Evolutionary conservation across 805 yeast species (phyloP).

Genomic region (Schwanniomyces vanrijiae): DNA sequence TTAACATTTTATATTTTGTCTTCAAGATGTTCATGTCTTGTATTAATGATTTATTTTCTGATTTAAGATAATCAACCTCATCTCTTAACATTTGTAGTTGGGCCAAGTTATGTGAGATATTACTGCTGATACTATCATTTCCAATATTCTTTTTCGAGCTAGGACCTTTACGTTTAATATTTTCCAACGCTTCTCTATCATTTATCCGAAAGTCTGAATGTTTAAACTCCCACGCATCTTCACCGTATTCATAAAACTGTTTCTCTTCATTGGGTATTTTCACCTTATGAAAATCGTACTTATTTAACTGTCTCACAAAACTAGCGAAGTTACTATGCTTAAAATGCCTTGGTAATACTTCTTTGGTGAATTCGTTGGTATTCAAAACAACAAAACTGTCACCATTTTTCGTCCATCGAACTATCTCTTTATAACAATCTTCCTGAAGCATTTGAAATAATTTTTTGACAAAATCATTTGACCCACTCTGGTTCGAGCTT

Average conservation of each 20-base stretch:
- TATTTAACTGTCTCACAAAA: constrained; percentile 93
- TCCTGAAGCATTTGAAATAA: constrained; percentile 83
- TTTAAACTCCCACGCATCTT: constrained; percentile 90
- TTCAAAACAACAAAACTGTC: constrained; percentile 87
- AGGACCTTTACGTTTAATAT: constrained; percentile 83
- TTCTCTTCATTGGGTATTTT: constrained; percentile 68
- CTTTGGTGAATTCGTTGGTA: constrained; percentile 86
- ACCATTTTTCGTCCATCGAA: constrained; percentile 84
- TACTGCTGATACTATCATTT: background rate
- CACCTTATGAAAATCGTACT: constrained; percentile 96
- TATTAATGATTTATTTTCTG: constrained; percentile 30
- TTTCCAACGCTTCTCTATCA: constrained; percentile 77
- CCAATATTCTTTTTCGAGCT: constrained; percentile 42
- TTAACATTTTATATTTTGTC: constrained; percentile 61
- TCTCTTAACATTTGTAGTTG: constrained; percentile 25
- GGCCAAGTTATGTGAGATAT: constrained; percentile 5
- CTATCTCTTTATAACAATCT: constrained; percentile 70
- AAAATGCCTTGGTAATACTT: constrained; percentile 87
- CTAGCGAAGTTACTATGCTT: constrained; percentile 95
- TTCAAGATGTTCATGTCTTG: constrained; percentile 42
- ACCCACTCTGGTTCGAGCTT: constrained; percentile 44
- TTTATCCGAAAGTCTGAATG: constrained; percentile 84
- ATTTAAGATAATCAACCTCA: constrained; percentile 32
- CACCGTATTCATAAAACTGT: constrained; percentile 56
- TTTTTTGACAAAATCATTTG: constrained; percentile 80